Evolutionary conservation across 2,329 filamentous ascomycete genomes (phyloP), one percentile per base, ranked within the genome.

Genomic region (Clarireedia hainanense): DNA sequence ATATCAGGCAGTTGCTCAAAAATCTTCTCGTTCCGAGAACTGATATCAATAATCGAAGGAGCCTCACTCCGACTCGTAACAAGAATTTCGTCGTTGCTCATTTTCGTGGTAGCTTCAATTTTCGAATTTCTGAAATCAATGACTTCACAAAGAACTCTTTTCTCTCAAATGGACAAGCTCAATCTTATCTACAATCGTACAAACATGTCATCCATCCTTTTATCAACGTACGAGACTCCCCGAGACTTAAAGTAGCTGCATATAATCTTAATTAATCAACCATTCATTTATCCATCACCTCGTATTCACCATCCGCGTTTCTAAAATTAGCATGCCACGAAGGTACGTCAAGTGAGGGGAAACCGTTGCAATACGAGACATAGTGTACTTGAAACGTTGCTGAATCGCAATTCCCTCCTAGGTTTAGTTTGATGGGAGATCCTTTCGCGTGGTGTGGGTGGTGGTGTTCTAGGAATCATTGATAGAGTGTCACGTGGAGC

Each of bases 1-100:
- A 67, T 36, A 58, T 67, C 65, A 1, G 65, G 65, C 9, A 67
- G 50, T 23, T 64, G 56, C 9, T 60, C 40, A 55, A 67, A 67
- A 4, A 65, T 57, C 12, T 46, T 50, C 12, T 64, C 57, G 46
- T 62, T 63, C 9, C 62, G 51, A 14, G 65, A 65, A 30, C 50
- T 59, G 2, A 67, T 63, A 54, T 65, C 57, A 37, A 67, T 65
- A 4, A 65, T 54, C 6, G 62, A 64, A 4, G 64, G 65, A 26
- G 65, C 60, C 45, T 62, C 55, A 49, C 60, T 63, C 30, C 63
- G 60, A 47, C 64, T 65, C 5, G 63, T 64, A 24, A 66, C 50
- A 42, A 56, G 62, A 10, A 64, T 52, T 55, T 65, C 62, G 9
- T 60, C 50, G 17, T 42, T 6, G 17, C 39, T 42, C 39, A 42